Evolutionary conservation across 371 early-diverging fungal species (phyloP).

Genomic region (Mortierella sp.): DNA sequence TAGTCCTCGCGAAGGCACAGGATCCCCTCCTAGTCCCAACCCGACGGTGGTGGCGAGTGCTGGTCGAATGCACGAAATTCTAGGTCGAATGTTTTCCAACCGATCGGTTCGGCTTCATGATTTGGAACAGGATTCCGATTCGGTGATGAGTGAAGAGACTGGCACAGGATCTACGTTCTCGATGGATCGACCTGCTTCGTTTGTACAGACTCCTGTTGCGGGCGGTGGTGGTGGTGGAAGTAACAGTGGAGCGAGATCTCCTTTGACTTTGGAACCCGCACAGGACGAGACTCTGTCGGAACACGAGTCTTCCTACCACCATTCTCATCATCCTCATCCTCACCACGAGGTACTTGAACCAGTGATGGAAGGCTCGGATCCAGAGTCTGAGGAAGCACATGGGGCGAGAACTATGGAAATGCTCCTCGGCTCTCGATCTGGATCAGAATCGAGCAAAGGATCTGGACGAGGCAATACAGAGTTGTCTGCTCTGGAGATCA

Average conservation of each 20-base stretch:
- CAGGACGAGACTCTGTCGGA: too few species aligned
- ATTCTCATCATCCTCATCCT: too few species aligned
- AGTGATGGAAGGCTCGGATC: constrained; percentile 33
- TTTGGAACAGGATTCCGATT: constrained; percentile 32
- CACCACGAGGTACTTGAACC: constrained; percentile 27
- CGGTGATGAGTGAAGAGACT: constrained; percentile 31
- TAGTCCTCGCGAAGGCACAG: constrained; percentile 2
- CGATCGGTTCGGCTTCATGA: constrained; percentile 25
- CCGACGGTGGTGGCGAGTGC: constrained; percentile 29
- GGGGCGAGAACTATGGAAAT: too few species aligned
- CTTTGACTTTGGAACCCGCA: too few species aligned
- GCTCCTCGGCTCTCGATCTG: too few species aligned
- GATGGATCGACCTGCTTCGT: neutral
- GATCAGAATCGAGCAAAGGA: too few species aligned
- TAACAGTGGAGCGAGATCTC: too few species aligned
- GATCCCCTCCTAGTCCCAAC: constrained; percentile 24
- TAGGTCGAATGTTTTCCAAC: constrained; percentile 45
- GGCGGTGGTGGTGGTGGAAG: too few species aligned
- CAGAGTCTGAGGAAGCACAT: constrained; percentile 5
- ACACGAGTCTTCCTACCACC: too few species aligned
- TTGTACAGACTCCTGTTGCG: too few species aligned
- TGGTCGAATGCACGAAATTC: constrained; percentile 47
- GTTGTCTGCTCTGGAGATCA: too few species aligned
- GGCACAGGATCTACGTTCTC: constrained; percentile 23
- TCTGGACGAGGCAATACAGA: too few species aligned